phyloP scores from a whole-genome alignment of 1,284 basidiomycete genomes.

The Apiotrichum gamsii region DNA sequence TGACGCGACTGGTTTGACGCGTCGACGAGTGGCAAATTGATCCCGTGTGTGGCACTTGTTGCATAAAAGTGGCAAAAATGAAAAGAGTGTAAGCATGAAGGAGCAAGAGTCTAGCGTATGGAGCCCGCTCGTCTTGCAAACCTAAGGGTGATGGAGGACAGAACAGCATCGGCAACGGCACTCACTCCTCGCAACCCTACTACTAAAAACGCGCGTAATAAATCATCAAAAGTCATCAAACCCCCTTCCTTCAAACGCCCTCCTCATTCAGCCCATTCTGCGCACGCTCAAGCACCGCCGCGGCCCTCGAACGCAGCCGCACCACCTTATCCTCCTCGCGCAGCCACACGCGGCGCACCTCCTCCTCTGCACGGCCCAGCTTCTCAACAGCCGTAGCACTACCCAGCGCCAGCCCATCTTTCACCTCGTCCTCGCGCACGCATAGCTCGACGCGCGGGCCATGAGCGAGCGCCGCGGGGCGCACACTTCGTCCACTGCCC shows the following conservation, averaged over 20 bases:
- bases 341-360: slow-evolving; percentile 29
- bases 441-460: slow-evolving; percentile 32
- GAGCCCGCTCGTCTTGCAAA: too few relatives aligned
- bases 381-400: neutral
- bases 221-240: too few relatives aligned
- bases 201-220: neutral
- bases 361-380: slow-evolving; percentile 32
- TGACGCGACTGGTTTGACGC: slow-evolving; percentile 1
- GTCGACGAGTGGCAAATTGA: too few relatives aligned
- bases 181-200: too few relatives aligned
- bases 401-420: slow-evolving; percentile 27
- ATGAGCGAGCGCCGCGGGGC: neutral
- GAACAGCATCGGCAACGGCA: too few relatives aligned
- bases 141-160: too few relatives aligned
- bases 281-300: slow-evolving; percentile 9
- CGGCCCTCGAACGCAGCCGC: slow-evolving; percentile 9
- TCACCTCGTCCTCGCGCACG: slow-evolving; percentile 36
- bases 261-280: slow-evolving; percentile 5
- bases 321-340: slow-evolving; percentile 27
- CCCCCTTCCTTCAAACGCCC: too few relatives aligned
- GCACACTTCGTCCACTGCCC: neutral
- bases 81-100: too few relatives aligned
- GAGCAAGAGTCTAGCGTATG: too few relatives aligned
- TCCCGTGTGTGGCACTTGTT: neutral
- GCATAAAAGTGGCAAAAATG: too few relatives aligned